Conservation (phyloP, 176 grass and related monocot species). For the Carex kokanica region DNA sequence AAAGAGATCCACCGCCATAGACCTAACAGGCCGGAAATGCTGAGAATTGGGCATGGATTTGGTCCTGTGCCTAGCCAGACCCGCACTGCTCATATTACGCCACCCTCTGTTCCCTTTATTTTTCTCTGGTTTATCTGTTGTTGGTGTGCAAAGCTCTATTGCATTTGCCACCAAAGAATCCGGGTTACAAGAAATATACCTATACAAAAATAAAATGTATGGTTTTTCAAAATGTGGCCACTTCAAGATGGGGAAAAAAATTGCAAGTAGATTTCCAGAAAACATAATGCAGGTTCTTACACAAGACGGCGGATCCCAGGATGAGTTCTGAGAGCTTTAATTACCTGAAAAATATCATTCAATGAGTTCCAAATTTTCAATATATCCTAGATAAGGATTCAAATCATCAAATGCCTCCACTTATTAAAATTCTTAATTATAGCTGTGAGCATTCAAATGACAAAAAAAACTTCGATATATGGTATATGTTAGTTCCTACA, state of each 20-base stretch:
- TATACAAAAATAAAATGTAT: slow-evolving; percentile 20
- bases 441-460: not conserved
- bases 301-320: slow-evolving; percentile 86
- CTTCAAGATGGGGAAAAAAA: not conserved
- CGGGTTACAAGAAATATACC: slow-evolving; percentile 98
- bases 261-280: not conserved
- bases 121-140: slow-evolving; percentile 60
- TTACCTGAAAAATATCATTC: slow-evolving; percentile 49
- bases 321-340: slow-evolving; percentile 93
- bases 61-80: slow-evolving; percentile 61
- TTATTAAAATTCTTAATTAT: not conserved
- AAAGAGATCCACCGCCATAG: slow-evolving; percentile 91
- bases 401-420: not conserved
- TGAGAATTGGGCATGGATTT: slow-evolving; percentile 92
- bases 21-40: slow-evolving; percentile 71
- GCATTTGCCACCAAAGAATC: slow-evolving; percentile 84
- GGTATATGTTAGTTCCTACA: not conserved
- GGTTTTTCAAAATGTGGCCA: not conserved
- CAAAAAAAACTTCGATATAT: not conserved
- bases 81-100: slow-evolving; percentile 68
- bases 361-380: slow-evolving; percentile 8
- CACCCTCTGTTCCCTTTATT: slow-evolving; percentile 71
- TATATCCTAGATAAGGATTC: not conserved
- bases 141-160: slow-evolving; percentile 91
- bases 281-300: slow-evolving; percentile 34